These are phyloP conservation scores for Cichorium intybus DNA, from an alignment of 140 eudicot genomes.

Conservation along the genomic window DNA sequence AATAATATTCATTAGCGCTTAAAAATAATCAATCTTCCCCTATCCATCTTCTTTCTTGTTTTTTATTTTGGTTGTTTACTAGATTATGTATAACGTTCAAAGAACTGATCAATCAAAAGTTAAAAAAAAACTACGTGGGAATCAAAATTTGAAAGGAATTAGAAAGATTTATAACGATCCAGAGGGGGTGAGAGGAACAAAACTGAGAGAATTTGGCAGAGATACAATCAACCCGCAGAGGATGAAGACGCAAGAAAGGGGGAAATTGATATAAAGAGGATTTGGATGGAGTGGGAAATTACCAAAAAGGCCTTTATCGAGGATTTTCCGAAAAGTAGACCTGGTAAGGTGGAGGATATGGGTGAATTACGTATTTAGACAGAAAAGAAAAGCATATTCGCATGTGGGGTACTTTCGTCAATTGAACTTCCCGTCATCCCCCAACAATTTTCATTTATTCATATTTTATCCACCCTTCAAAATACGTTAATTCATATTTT, in stretches of 20 bases:
- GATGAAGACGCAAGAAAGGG: constrained; percentile 31
- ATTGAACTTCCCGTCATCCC: not conserved
- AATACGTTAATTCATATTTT: too few relatives aligned
- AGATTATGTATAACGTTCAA: not conserved
- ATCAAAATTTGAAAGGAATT: not conserved
- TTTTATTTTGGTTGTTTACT: not conserved
- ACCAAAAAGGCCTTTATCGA: constrained; percentile 35
- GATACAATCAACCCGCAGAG: constrained; percentile 41
- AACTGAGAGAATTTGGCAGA: constrained; percentile 17
- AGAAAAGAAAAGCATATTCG: constrained; percentile 9
- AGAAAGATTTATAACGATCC: constrained; percentile 19
- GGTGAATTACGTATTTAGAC: constrained; percentile 41
- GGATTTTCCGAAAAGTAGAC: constrained; percentile 34
- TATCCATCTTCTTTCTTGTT: not conserved
- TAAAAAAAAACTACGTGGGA: not conserved
- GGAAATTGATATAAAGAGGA: constrained; percentile 22
- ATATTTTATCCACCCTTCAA: not conserved
- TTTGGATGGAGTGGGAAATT: constrained; percentile 34
- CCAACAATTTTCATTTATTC: not conserved
- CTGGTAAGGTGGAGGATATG: constrained; percentile 27
- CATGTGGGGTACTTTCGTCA: constrained; percentile 21
- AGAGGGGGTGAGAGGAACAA: constrained; percentile 28
- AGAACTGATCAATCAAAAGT: not conserved
- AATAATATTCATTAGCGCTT: not conserved
- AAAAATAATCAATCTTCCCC: not conserved